Conservation (phyloP, 2,329 filamentous ascomycete genomes). For the Zymoseptoria crescenta region DNA sequence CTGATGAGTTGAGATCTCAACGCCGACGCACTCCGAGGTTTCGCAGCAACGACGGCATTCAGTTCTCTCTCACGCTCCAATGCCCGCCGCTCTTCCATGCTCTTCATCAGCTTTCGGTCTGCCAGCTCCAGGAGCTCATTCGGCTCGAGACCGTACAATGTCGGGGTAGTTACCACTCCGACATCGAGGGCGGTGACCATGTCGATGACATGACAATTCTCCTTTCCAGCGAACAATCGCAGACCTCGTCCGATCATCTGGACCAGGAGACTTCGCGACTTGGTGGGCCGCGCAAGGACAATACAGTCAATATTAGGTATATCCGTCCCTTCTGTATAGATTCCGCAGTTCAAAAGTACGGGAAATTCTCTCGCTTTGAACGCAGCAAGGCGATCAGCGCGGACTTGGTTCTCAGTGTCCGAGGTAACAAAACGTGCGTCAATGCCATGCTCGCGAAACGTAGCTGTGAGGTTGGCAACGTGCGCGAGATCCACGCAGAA, state of each 20-base stretch:
- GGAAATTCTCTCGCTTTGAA: slow-evolving; percentile 74
- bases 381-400: slow-evolving; percentile 61
- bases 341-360: slow-evolving; percentile 86
- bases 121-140: slow-evolving; percentile 64
- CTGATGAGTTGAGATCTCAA: slow-evolving; percentile 41
- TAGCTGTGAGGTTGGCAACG: slow-evolving; percentile 63
- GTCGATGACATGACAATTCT: slow-evolving; percentile 90
- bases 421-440: slow-evolving; percentile 85
- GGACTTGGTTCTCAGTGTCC: slow-evolving; percentile 61
- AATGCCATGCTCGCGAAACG: slow-evolving; percentile 68
- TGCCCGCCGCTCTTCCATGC: slow-evolving; percentile 42
- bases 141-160: slow-evolving; percentile 86
- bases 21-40: neutral
- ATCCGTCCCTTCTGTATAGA: slow-evolving; percentile 96
- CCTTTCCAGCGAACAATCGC: slow-evolving; percentile 70
- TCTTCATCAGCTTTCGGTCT: slow-evolving; percentile 53
- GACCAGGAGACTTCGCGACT: slow-evolving; percentile 83
- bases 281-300: slow-evolving; percentile 76
- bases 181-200: slow-evolving; percentile 81
- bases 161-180: slow-evolving; percentile 84
- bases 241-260: slow-evolving; percentile 98
- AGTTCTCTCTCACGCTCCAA: slow-evolving; percentile 37
- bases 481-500: slow-evolving; percentile 92
- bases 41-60: slow-evolving; percentile 6
- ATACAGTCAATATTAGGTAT: slow-evolving; percentile 97